Evolutionary conservation across 1,284 basidiomycete species (phyloP), one percentile per base, ranked within the genome.

Genomic region (Trametes polyzona): DNA sequence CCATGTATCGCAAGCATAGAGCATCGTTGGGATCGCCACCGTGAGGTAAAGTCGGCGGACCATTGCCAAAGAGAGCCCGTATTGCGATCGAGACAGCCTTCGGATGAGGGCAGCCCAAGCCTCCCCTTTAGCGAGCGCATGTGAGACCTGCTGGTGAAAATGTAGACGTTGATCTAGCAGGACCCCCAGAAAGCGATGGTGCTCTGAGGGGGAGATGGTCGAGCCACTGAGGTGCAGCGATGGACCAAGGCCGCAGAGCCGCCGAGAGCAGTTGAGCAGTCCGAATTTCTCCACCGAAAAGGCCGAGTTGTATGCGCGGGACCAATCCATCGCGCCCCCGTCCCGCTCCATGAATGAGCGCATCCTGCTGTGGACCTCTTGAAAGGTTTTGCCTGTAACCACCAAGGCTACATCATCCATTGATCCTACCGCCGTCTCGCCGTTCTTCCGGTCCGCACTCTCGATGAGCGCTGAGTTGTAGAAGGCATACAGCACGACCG

Each of bases 1-100:
- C 68, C 73, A 78, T 1, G 77, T 47, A 36, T 76, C 73, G 0
- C 71, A 62, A 2, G 69, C 72, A 41, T 77, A 78, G 0, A 69
- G 64, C 66, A 77, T 71, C 35, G 69, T 69, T 4, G 74, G 71
- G 8, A 76, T 43, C 0, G 66, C 72, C 0, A 75, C 67, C 2
- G 71, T 55, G 0, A 66, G 41, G 55, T 75, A 78, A 0, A 62
- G 49, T 6, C 50, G 33, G 19, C 42, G 32, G 11, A 56, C 47
- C 0, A 51, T 19, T 2, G 23, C 33, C 12, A 50, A 9, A 0
- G 53, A 33, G 14, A 62, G 49, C 3, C 60, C 60, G 10, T 47
- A 26, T 2, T 47, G 47, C 0, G 43, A 26, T 2, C 12, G 49
- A 0, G 70, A 64, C 4, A 77, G 54, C 1, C 73, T 37, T 1